Evolutionary conservation across 1,284 basidiomycete genomes (phyloP).

Genomic region (Hymenochaete sp.): DNA sequence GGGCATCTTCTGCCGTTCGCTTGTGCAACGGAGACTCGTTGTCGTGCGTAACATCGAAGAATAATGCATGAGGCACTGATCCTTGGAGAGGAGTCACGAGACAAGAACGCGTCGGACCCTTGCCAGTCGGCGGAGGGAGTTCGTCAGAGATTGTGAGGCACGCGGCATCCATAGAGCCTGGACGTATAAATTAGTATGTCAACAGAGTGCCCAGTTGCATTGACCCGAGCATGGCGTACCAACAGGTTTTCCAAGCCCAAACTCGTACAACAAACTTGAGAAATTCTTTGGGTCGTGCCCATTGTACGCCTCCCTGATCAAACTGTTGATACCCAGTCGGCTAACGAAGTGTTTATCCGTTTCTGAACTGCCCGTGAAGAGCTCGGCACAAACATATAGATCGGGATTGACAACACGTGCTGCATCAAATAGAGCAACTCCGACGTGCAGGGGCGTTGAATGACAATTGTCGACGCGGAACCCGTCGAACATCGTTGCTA

Average conservation of each 20-base stretch:
- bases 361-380: slow-evolving; percentile 94
- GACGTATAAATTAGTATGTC: not conserved
- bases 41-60: slow-evolving; percentile 94
- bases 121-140: slow-evolving; percentile 67
- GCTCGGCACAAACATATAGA: slow-evolving; percentile 91
- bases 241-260: slow-evolving; percentile 85
- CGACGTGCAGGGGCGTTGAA: slow-evolving; percentile 92
- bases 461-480: slow-evolving; percentile 99
- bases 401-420: slow-evolving; percentile 85
- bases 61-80: slow-evolving; percentile 79
- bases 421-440: slow-evolving; percentile 85
- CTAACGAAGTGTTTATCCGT: slow-evolving; percentile 89
- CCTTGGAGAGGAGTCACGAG: slow-evolving; percentile 75
- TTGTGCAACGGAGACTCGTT: slow-evolving; percentile 88
- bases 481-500: slow-evolving; percentile 83
- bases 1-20: slow-evolving; percentile 84
- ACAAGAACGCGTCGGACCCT: slow-evolving; percentile 66
- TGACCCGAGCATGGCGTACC: slow-evolving; percentile 37
- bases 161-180: slow-evolving; percentile 85
- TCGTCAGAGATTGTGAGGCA: slow-evolving; percentile 73
- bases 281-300: slow-evolving; percentile 83
- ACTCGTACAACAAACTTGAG: slow-evolving; percentile 76
- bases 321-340: slow-evolving; percentile 82
- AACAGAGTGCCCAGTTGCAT: not conserved
- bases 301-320: slow-evolving; percentile 89